Evolutionary conservation across 352 stramenopile genomes (phyloP), one percentile per base, ranked within the genome.

Genomic region (Globisporangium spinosum): DNA sequence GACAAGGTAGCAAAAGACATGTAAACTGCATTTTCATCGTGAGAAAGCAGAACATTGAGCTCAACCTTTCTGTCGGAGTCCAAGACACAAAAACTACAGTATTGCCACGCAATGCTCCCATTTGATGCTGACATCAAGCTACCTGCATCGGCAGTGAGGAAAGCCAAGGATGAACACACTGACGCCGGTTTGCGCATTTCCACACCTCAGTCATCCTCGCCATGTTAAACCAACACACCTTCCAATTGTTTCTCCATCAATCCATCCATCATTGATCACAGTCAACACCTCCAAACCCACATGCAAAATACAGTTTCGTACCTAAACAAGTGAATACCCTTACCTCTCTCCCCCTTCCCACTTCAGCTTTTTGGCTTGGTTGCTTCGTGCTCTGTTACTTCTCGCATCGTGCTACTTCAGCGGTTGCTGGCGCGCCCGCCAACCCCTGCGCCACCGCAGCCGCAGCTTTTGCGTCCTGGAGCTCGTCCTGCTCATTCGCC

Each of bases 401-500:
- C 34, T 40, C 17, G 4, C 3, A 13, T 20, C 2, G 34, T 43
- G 62, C 38, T 68, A 65, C 60, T 65, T 65, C 60, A 65, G 60
- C 25, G 15, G 53, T 47, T 23, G 53, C 54, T 49, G 55, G 55
- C 38, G 1, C 17, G 17, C 43, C 43, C 29, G 27, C 17, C 25
- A 15, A 25, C 55, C 23, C 25, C 23, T 7, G 15, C 32, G 27
- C 55, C 55, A 40, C 20, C 20, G 51, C 62, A 71, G 62, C 75
- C 75, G 49, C 74, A 47, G 58, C n/a, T 66, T 66, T 59, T 15
- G 22, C 38, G 20, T 10, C 0, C 32, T n/a, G 27, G 15, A 23
- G 20, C 54, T 71, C 68, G 66, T 67, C 20, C 23, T 56, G 6
- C 55, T 81, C 83, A 91, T 89, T 89, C 80, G 71, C 80, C 78